phyloP scores from a whole-genome alignment of 176 grass and related monocot genomes.

The Zizania latifolia region DNA sequence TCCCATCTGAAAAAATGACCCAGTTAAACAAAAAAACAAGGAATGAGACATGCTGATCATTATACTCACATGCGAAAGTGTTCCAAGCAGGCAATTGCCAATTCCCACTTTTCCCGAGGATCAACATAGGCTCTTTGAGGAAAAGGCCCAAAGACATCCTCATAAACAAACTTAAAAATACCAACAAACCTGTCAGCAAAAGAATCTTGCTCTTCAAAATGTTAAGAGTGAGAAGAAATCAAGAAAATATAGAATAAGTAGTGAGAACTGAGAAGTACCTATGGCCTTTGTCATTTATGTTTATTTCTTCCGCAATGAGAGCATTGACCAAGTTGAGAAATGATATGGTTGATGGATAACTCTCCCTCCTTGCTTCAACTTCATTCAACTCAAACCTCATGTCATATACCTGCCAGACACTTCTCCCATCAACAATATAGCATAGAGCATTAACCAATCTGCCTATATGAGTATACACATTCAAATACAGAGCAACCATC shows the following conservation, averaged over 20 bases:
- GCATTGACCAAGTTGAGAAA: constrained; percentile 95
- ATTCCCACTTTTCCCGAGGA: constrained; percentile 86
- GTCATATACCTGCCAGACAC: constrained; percentile 71
- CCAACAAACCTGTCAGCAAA: constrained; percentile 63
- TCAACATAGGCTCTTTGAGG: constrained; percentile 88
- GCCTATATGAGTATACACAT: not conserved
- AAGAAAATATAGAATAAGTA: constrained; percentile 1
- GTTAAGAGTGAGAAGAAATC: constrained; percentile 7
- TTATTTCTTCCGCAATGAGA: constrained; percentile 83
- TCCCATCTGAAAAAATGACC: not conserved
- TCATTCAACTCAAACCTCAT: constrained; percentile 98
- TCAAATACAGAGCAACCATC: not conserved
- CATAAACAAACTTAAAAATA: constrained; percentile 96
- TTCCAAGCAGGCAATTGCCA: constrained; percentile 83
- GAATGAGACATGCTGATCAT: not conserved
- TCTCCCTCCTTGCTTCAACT: constrained; percentile 93
- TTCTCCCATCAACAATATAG: constrained; percentile 15
- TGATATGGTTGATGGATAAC: constrained; percentile 96
- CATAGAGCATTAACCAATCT: constrained; percentile 18
- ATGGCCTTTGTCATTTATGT: constrained; percentile 69
- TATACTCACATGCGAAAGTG: constrained; percentile 82
- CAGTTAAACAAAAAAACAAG: constrained; percentile 3
- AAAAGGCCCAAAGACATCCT: constrained; percentile 92
- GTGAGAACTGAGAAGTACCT: constrained; percentile 62
- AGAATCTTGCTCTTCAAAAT: not conserved